Base-by-base conservation (phyloP, 768 basidiomycete species). In the Naganishia vishniacii region DNA sequence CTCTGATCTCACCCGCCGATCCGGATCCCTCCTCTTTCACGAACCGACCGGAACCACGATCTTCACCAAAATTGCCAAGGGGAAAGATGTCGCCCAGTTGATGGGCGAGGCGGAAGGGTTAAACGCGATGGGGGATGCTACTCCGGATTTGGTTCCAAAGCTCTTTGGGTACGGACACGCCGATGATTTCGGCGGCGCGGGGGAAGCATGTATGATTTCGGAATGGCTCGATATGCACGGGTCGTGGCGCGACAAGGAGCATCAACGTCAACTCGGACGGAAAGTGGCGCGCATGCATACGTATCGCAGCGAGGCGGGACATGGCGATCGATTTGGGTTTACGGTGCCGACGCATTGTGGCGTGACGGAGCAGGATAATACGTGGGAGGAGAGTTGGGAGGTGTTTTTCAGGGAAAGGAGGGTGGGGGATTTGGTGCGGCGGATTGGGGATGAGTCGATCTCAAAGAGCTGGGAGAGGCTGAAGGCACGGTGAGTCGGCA, bases 281-380 rank as follows among this genome's bases (percentile, higher is more conserved):
- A 67, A 67, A 53, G 28, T 75, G 3, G 72, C 74, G 0, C 42
- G 68, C 44, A 73, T 75, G 70, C 74, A 75, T 63, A 31, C n/a
- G 4, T 16, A 20, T 12, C 59, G 15, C 9, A 29, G 46, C 18
- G 59, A 53, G 3, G 58, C 48, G 37, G 69, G 64, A 26, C 61
- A 68, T 42, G 63, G 23, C 12, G 70, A 65, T 26, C 53, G 58
- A 41, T 72, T 63, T 44, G 74, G 73, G 6, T 75, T 75, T 32
- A 42, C 15, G 1, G 69, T 72, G 26, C 69, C 68, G n/a, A 75
- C 74, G 2, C 70, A 71, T 61, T 75, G 74, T 62, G 74, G 74
- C 2, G 70, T 68, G 34, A 74, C 74, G 28, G 69, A 75, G 51
- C 74, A 72, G 61, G 71, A 75, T 58, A 75, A 75, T 66, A 71